Conservation (phyloP, 2,329 filamentous ascomycete genomes). For the Sporothrix euskadiensis region DNA sequence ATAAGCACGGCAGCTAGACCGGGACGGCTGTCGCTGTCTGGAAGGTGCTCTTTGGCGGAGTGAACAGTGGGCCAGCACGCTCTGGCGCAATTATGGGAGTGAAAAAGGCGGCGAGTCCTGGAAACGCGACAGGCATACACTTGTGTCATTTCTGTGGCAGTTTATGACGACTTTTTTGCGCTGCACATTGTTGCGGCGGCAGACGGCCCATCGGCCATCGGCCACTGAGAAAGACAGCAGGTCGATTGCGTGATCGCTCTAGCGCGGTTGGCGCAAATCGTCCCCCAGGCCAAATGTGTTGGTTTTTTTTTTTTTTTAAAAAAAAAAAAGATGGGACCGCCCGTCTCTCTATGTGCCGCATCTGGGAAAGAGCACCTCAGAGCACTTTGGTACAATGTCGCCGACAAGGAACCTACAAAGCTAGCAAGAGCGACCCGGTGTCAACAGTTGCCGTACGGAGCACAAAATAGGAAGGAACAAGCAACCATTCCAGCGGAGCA, state of each 20-base stretch:
- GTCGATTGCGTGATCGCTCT: conserved; percentile 42
- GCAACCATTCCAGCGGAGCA: conserved; percentile 1
- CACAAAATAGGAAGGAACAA: background rate
- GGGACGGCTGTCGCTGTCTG: conserved; percentile 28
- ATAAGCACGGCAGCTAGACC: conserved; percentile 25
- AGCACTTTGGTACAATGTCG: background rate
- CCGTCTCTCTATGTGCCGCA: conserved; percentile 13
- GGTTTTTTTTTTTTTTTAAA: conserved; percentile 10
- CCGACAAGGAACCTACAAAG: background rate
- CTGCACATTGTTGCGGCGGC: conserved; percentile 10
- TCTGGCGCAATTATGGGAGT: background rate
- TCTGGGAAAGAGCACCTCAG: conserved; percentile 10
- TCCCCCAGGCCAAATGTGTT: conserved; percentile 13
- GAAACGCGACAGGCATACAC: conserved; percentile 2
- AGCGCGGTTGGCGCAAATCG: conserved; percentile 33
- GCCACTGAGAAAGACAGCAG: conserved; percentile 25
- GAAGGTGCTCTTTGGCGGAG: background rate
- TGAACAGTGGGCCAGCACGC: background rate
- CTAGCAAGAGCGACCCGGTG: background rate
- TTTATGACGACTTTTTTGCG: conserved; percentile 26
- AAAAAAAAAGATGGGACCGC: conserved; percentile 8
- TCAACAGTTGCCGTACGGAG: background rate
- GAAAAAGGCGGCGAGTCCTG: background rate
- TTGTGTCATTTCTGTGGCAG: conserved; percentile 22
- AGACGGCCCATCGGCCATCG: conserved; percentile 27